phyloP scores from a whole-genome alignment of 1,284 basidiomycete genomes.

The Austroboletus olivaceoglutinosus region DNA sequence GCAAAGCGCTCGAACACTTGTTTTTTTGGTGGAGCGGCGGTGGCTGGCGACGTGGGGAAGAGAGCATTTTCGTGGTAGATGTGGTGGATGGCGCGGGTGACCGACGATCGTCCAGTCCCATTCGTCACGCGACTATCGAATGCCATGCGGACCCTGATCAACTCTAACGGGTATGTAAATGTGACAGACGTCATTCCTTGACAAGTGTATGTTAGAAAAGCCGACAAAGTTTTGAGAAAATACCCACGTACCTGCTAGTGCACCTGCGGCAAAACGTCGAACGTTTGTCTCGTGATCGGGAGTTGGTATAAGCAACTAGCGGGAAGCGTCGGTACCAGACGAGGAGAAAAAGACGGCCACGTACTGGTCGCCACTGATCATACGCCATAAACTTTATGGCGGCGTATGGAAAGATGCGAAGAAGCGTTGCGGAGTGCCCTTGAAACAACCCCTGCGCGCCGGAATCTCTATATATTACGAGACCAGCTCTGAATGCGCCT shows the following conservation, averaged over 20 bases:
- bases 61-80: constrained; percentile 67
- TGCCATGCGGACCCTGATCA: constrained; percentile 94
- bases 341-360: constrained; percentile 37
- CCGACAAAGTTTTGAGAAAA: not conserved
- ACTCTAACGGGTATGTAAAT: constrained; percentile 92
- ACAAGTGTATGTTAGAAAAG: not conserved
- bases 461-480: constrained; percentile 70
- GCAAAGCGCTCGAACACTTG: constrained; percentile 59
- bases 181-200: constrained; percentile 88
- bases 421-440: constrained; percentile 90
- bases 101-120: constrained; percentile 49
- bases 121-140: constrained; percentile 66
- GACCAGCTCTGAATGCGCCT: constrained; percentile 82
- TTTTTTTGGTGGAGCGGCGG: constrained; percentile 21
- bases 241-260: constrained; percentile 68
- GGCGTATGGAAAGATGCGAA: constrained; percentile 88
- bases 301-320: constrained; percentile 79
- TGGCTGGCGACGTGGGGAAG: constrained; percentile 26
- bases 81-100: constrained; percentile 57
- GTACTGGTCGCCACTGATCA: constrained; percentile 74
- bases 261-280: constrained; percentile 87
- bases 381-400: constrained; percentile 99
- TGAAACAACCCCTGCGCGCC: constrained; percentile 87
- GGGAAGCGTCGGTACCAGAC: not conserved
- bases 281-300: constrained; percentile 74